Evolutionary conservation across 2,329 filamentous ascomycete genomes (phyloP).

Genomic region (Chaetomium sp.): DNA sequence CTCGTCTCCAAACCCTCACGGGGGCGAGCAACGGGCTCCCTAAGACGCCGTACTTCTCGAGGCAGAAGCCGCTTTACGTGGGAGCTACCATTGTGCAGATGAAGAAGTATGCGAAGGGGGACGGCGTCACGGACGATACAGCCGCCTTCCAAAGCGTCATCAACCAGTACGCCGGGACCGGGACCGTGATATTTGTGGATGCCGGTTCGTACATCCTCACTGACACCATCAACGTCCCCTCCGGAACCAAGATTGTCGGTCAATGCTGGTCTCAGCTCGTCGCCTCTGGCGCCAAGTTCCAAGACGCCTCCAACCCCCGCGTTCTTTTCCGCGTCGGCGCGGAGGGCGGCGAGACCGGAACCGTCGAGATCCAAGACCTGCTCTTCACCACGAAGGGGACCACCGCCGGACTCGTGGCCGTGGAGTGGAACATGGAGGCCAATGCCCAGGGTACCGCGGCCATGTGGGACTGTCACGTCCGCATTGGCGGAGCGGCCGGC

Average conservation of each 20-base stretch:
- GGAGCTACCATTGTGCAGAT: neutral
- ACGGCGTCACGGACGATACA: neutral
- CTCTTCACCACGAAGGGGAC: slow-evolving; percentile 46
- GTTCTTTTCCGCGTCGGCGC: slow-evolving; percentile 58
- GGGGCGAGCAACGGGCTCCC: neutral
- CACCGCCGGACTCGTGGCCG: slow-evolving; percentile 59
- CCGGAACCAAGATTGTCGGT: slow-evolving; percentile 59
- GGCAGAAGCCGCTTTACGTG: neutral
- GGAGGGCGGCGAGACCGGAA: slow-evolving; percentile 46
- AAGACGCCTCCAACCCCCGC: slow-evolving; percentile 46
- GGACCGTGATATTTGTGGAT: slow-evolving; percentile 24
- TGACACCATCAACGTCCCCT: slow-evolving; percentile 46
- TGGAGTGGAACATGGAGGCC: slow-evolving; percentile 62
- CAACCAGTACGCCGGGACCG: neutral
- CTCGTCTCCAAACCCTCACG: neutral
- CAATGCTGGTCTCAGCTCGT: slow-evolving; percentile 67
- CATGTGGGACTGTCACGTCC: slow-evolving; percentile 65
- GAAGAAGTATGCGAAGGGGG: neutral
- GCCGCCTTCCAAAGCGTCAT: neutral
- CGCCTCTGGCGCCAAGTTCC: slow-evolving; percentile 51
- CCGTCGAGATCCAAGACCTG: slow-evolving; percentile 62
- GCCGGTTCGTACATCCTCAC: slow-evolving; percentile 34
- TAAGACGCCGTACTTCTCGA: neutral
- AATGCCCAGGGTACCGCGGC: slow-evolving; percentile 34
- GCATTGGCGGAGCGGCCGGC: slow-evolving; percentile 63